Evolutionary conservation across 106 monocot species (phyloP), one percentile per base, ranked within the genome.

Genomic region (Posidonia australis): DNA sequence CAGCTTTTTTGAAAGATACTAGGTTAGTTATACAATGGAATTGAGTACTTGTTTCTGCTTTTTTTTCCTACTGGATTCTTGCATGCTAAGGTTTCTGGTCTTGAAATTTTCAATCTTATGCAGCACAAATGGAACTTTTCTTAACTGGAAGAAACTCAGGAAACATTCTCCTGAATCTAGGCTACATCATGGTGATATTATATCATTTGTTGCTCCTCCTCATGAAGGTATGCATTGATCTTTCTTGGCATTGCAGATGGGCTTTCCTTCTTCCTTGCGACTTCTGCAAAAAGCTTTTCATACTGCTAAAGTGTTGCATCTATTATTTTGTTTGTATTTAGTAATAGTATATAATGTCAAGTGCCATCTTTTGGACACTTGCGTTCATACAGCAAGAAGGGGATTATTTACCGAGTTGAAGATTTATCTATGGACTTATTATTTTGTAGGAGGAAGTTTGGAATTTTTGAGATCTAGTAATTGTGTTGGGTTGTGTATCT

Each of bases 91-190:
- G 25, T 60, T 67, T 57, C 28, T 81, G 26, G 73, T 57, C n/a
- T n/a, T n/a, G n/a, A n/a, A n/a, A 46, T 22, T 65, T 56, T 67
- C 5, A 66, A n/a, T 44, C 48, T 48, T 60, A 69, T 84, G 45
- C 84, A 96, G 98, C 77, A 91, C 87, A 26, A 98, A 98, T 76
- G 98, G 98, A 49, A 98, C 98, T 48, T 98, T 54, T 71, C 74
- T 81, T 30, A 98, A 98, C 62, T 91, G 90, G 91, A 72, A 52
- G 51, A 88, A 62, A 75, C 65, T 98, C 13, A 82, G 44, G 53
- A 89, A 86, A 49, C 20, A 20, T 69, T 74, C 82, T 78, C 71
- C 82, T 60, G 73, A 77, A 70, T 64, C 72, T 60, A 73, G 68
- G 75, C 78, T 98, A 60, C 80, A 63, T 27, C 98, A 98, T 67